Conservation (phyloP, 129 eudicot genomes). For the Artemisia annua region DNA sequence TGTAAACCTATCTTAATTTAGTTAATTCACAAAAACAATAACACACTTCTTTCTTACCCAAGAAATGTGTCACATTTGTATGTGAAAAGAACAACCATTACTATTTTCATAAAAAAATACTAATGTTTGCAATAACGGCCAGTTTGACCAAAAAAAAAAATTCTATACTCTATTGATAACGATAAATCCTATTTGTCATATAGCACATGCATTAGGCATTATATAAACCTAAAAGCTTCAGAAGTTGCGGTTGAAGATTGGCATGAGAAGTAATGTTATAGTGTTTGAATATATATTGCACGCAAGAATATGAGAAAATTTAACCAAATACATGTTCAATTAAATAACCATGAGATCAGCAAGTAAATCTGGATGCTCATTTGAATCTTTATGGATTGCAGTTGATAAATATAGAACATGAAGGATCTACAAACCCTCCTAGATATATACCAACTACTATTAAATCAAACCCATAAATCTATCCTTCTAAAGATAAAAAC, state of each 20-base stretch:
- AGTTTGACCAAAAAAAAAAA: too few relatives aligned
- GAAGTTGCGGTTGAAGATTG: not conserved
- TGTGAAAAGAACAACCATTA: too few relatives aligned
- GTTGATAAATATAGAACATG: slow-evolving; percentile 24
- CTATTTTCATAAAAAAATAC: too few relatives aligned
- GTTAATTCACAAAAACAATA: too few relatives aligned
- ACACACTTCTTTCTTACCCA: too few relatives aligned
- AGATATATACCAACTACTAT: slow-evolving; percentile 26
- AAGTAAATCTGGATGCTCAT: slow-evolving; percentile 45
- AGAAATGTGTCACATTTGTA: too few relatives aligned
- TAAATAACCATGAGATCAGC: slow-evolving; percentile 25
- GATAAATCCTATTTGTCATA: too few relatives aligned
- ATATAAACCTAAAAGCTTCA: not conserved
- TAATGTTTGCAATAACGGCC: too few relatives aligned
- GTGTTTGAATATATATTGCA: slow-evolving; percentile 24
- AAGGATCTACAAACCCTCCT: slow-evolving; percentile 26
- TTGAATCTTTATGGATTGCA: slow-evolving; percentile 28
- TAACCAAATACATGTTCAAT: slow-evolving; percentile 24
- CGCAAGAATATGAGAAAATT: slow-evolving; percentile 16
- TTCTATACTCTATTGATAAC: too few relatives aligned
- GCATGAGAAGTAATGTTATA: not conserved
- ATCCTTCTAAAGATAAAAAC: slow-evolving; percentile 36
- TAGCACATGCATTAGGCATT: too few relatives aligned
- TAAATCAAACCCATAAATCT: slow-evolving; percentile 26
- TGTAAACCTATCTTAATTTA: too few relatives aligned